A percentile compares a stretch with the other conserved stretches of the same genome.
These are phyloP conservation scores for Podaxis carcinomalis DNA, from an alignment of 768 basidiomycete genomes.

Conservation along the genomic window DNA sequence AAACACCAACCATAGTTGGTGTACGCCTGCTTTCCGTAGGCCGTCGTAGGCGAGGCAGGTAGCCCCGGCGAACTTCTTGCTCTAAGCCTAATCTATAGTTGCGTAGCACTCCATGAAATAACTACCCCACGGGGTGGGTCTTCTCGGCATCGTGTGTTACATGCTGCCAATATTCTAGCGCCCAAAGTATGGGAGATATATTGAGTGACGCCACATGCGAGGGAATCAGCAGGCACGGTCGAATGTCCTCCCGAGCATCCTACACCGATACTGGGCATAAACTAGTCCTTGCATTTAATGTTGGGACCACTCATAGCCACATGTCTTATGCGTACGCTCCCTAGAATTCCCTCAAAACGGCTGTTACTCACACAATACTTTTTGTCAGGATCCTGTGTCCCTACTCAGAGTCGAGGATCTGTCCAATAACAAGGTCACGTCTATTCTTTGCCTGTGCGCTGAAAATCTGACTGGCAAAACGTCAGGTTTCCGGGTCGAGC, in stretches of 20 bases:
- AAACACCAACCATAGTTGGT: too few species aligned
- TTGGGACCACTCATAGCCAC: constrained; percentile 40
- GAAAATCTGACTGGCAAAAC: not conserved
- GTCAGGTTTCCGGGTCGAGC: constrained; percentile 41
- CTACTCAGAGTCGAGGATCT: constrained; percentile 18
- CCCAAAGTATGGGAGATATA: not conserved
- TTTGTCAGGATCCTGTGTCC: constrained; percentile 33
- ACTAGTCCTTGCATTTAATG: constrained; percentile 37
- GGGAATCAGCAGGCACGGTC: not conserved
- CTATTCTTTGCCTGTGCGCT: not conserved
- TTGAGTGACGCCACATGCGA: not conserved
- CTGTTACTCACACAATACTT: not conserved
- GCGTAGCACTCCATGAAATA: too few species aligned
- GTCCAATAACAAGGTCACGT: constrained; percentile 18
- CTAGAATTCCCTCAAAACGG: not conserved
- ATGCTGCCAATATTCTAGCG: not conserved
- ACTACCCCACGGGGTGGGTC: not conserved
- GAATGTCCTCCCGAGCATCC: constrained; percentile 11
- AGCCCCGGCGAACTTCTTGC: too few species aligned
- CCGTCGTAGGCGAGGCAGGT: too few species aligned
- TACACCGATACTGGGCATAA: constrained; percentile 24
- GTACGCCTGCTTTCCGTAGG: too few species aligned
- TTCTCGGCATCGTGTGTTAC: not conserved
- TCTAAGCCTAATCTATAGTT: too few species aligned
- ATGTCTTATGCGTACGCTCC: constrained; percentile 31